These are phyloP conservation scores for Borealophlyctis nickersoniae DNA, from an alignment of 192 early-diverging fungal genomes.

Conservation along the genomic window DNA sequence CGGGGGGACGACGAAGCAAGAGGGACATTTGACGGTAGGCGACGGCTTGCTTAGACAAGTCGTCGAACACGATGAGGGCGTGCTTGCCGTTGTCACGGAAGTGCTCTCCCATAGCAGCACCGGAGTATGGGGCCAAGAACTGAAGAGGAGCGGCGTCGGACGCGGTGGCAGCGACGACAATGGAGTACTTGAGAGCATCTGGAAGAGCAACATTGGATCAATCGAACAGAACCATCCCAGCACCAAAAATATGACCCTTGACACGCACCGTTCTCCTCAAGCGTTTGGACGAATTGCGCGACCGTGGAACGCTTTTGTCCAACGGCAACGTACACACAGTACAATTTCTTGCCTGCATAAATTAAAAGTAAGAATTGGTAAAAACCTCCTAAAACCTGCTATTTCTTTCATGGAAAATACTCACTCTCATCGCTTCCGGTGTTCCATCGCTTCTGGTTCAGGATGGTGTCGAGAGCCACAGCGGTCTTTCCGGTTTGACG, in stretches of 20 bases:
- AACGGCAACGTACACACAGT: conserved; percentile 99
- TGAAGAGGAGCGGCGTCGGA: conserved; percentile 98
- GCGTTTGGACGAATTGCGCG: conserved; percentile 96
- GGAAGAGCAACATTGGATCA: conserved; percentile 7
- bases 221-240: background rate
- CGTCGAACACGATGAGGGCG: conserved; percentile 98
- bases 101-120: conserved; percentile 97
- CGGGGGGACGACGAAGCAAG: conserved; percentile 97
- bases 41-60: conserved; percentile 99
- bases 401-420: too few species aligned
- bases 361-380: background rate
- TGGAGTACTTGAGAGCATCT: conserved; percentile 98
- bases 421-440: conserved; percentile 79
- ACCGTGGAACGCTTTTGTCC: conserved; percentile 99
- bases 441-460: conserved; percentile 99
- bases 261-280: conserved; percentile 81
- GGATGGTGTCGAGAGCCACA: conserved; percentile 96
- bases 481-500: conserved; percentile 99
- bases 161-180: conserved; percentile 97
- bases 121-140: conserved; percentile 98
- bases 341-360: conserved; percentile 84
- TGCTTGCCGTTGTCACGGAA: conserved; percentile 99
- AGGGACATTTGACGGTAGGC: conserved; percentile 99
- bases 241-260: conserved; percentile 16
- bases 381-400: background rate